These are phyloP conservation scores for Vigna radiata DNA, from an alignment of 306 rosid species.

Conservation along the genomic window DNA sequence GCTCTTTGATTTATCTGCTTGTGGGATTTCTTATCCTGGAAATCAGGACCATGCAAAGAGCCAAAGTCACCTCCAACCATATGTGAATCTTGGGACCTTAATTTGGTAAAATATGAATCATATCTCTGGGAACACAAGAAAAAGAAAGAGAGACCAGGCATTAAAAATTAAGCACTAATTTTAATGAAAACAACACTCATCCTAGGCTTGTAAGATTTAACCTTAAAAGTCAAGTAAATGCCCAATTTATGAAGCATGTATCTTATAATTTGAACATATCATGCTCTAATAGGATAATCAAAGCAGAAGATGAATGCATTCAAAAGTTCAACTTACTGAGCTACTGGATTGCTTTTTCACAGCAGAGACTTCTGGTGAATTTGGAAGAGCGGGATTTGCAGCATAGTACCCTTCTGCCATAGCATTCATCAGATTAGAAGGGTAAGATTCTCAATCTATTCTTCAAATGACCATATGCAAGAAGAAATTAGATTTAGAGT, in stretches of 20 bases:
- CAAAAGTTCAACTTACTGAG: constrained; percentile 68
- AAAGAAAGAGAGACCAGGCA: constrained; percentile 35
- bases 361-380: constrained; percentile 63
- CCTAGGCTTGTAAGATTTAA: not conserved
- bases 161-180: constrained; percentile 12
- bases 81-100: constrained; percentile 66
- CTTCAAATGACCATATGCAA: constrained; percentile 15
- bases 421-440: constrained; percentile 49
- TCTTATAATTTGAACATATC: constrained; percentile 5
- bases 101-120: constrained; percentile 60
- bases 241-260: constrained; percentile 20
- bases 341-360: constrained; percentile 62
- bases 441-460: constrained; percentile 41
- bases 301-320: constrained; percentile 37
- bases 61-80: constrained; percentile 62
- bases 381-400: constrained; percentile 56
- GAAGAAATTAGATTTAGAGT: not conserved
- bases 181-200: not conserved
- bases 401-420: constrained; percentile 65
- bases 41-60: constrained; percentile 56
- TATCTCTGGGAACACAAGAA: constrained; percentile 61
- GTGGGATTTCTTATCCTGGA: constrained; percentile 61
- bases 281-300: constrained; percentile 3
- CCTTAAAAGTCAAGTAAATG: not conserved
- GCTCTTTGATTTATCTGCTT: constrained; percentile 53